Base-by-base conservation (phyloP, 225 moss, liverwort and hornwort species). In the Polytrichum formosum region DNA sequence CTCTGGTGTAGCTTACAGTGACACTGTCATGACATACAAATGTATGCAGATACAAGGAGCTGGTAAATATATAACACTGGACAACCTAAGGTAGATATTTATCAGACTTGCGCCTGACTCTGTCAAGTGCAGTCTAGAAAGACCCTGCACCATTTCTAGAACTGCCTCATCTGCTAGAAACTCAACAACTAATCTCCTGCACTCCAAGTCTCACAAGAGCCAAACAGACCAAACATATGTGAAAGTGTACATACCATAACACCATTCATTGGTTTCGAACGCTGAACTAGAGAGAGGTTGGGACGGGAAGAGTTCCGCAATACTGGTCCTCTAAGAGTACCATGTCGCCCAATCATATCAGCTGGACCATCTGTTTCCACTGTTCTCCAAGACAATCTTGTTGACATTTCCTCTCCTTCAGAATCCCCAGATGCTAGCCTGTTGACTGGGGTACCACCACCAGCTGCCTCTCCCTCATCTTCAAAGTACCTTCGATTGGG, bases 401-500 rank as follows among this genome's bases (percentile, higher is more conserved):
- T 71, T 56, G 69, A 67, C 20, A 84, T 74, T 30, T 79, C 81
- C 66, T 81, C 81, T 56, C 82, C 84, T 68, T 75, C 84, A 28
- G 78, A 81, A 0, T 82, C 86, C 55, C 73, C 83, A 73, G 80
- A 69, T 22, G 77, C 76, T 20, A 92, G 77, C 76, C 82, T 85
- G 18, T n/a, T 79, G 8, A 78, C 8, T 6, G 23, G 33, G 70
- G 72, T 64, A 68, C 80, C 67, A 35, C 78, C 91, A 28, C 90
- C 64, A 28, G 73, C 78, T 77, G 71, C 82, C 33, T 90, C 86
- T 7, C 79, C 83, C 75, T 91, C 93, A 74, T 96, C 93, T 80
- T 97, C 96, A 68, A 97, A 90, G 46, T 97, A 97, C 29, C 92
- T 84, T 28, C 93, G 93, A 70, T 97, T 97, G 19, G 96, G 96